Base-by-base conservation (phyloP, 305 asterid species). In the Petunia hybrid region DNA sequence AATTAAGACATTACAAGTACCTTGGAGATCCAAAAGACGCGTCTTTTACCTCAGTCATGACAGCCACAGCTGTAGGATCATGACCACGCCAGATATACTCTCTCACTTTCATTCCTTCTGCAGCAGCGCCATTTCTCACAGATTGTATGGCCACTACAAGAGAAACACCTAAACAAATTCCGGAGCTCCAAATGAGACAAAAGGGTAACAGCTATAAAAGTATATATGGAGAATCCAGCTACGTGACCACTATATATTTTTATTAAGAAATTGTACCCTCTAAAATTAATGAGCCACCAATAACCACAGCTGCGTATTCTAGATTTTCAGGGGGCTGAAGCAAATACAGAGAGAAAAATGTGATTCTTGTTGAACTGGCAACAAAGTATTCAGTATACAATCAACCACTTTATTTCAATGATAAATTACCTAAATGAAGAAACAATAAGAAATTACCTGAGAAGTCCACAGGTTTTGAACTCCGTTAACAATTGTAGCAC, bases 11-110 rank as follows among this genome's bases (percentile, higher is more conserved):
- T 0, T 81, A 61, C 80, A 45, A 43, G 78, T 74, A 79, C 69
- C 61, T 66, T 73, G 67, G 55, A 48, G 45, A 40, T 64, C 76
- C 59, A 68, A n/a, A 79, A 48, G 46, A 62, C 36, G 2, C 12
- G 68, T 76, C 39, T 39, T 82, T 85, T 75, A 96, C 99, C 99
- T 96, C 98, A 84, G 98, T 93, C 98, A 96, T 96, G 83, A 94
- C 99, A 69, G 97, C 99, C 84, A 94, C 98, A 79, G 98, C 84
- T 38, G 98, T 96, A 74, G 98, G 99, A 86, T 94, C 98, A 84
- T 96, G 98, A 82, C 98, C 99, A 80, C 99, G 94, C 98, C 97
- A 96, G 53, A 93, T 89, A 87, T 94, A 96, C 81, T 96, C 99
- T 83, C 90, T 91, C 86, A 96, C 90, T 77, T 66, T 90, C 99